Evolutionary conservation across 2,329 filamentous ascomycete genomes (phyloP).

Genomic region (Penicillium fuscoglaucum): DNA sequence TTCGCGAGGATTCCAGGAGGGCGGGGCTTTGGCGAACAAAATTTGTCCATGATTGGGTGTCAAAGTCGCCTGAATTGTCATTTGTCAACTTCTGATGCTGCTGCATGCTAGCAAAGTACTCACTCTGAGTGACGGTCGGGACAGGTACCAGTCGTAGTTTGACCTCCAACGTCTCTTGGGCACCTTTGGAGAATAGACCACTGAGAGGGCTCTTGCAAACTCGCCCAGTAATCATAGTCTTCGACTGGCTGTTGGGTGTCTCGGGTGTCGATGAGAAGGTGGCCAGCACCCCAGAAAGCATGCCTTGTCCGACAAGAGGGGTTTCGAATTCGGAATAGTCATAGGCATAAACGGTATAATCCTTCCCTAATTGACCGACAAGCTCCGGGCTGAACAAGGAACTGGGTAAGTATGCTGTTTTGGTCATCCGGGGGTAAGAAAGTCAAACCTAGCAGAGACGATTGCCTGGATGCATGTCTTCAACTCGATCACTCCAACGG

Average conservation of each 20-base stretch:
- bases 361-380: conserved; percentile 67
- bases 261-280: conserved; percentile 55
- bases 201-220: conserved; percentile 80
- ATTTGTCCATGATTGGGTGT: conserved; percentile 74
- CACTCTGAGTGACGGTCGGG: conserved; percentile 61
- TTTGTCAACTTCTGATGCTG: conserved; percentile 60
- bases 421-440: background rate
- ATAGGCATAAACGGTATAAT: conserved; percentile 96
- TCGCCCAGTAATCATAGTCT: conserved; percentile 76
- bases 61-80: conserved; percentile 60
- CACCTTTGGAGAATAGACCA: conserved; percentile 77
- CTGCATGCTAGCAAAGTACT: conserved; percentile 62
- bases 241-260: conserved; percentile 56
- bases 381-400: conserved; percentile 72
- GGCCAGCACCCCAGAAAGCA: conserved; percentile 81
- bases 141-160: conserved; percentile 83
- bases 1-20: conserved; percentile 31
- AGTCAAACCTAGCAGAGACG: conserved; percentile 57
- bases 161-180: conserved; percentile 86
- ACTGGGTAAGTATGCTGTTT: conserved; percentile 10
- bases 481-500: conserved; percentile 86
- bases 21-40: conserved; percentile 71
- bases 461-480: conserved; percentile 85
- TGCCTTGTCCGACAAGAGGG: conserved; percentile 90
- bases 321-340: conserved; percentile 95